These are phyloP conservation scores for Diutina neorugosa DNA, from an alignment of 1,139 yeast genomes.

Conservation along the genomic window DNA sequence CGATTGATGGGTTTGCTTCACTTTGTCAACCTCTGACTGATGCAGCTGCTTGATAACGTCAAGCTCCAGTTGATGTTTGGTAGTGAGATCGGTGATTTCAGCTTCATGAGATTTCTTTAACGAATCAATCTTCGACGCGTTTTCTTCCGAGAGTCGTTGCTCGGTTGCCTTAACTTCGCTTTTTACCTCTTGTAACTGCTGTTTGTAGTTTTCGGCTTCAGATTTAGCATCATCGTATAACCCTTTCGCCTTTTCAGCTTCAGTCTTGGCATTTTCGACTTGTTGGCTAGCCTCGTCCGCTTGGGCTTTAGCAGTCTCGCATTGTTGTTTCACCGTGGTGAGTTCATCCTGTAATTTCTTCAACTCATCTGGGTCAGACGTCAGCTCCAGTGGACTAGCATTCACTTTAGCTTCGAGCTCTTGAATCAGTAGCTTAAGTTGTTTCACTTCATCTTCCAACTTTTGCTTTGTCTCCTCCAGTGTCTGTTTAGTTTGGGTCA, in stretches of 20 bases:
- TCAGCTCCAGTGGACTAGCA: neutral
- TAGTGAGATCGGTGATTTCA: neutral
- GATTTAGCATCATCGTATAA: slow-evolving; percentile 10
- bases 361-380: neutral
- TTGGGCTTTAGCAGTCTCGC: neutral
- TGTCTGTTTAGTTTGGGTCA: slow-evolving; percentile 7
- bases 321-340: neutral
- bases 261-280: slow-evolving; percentile 5
- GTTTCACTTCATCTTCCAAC: slow-evolving; percentile 5
- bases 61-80: slow-evolving; percentile 5
- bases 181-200: slow-evolving; percentile 5
- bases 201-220: neutral
- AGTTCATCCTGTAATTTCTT: neutral
- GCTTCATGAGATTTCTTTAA: neutral
- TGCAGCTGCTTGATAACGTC: slow-evolving; percentile 7
- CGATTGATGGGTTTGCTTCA: neutral
- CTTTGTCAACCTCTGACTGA: neutral
- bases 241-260: slow-evolving; percentile 5
- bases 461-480: slow-evolving; percentile 8
- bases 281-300: neutral
- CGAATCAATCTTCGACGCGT: neutral
- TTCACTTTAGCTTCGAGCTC: neutral
- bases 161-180: slow-evolving; percentile 9
- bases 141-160: slow-evolving; percentile 5
- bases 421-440: neutral